phyloP scores from a whole-genome alignment of 2,329 filamentous ascomycete genomes.

The Didymella keratinophila region DNA sequence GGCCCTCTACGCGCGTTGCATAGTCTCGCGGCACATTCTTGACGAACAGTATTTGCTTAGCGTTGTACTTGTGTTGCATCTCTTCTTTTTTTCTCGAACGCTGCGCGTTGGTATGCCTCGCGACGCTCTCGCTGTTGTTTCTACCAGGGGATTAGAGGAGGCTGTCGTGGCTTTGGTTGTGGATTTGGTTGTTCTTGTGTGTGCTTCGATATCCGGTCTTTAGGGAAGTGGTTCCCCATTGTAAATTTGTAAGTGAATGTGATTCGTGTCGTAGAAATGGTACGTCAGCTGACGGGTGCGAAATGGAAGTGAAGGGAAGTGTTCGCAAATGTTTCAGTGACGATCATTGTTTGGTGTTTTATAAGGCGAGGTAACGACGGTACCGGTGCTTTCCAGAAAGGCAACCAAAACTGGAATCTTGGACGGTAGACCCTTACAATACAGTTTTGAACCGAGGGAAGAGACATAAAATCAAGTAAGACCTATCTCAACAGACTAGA shows the following conservation, averaged over 20 bases:
- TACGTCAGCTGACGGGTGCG: neutral
- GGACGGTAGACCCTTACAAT: no score
- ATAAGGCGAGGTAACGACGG: neutral
- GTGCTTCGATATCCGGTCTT: no score
- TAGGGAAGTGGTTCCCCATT: neutral
- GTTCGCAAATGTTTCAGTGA: neutral
- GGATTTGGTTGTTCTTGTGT: neutral
- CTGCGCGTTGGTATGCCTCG: neutral
- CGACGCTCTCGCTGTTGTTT: neutral
- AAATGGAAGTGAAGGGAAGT: slow-evolving; percentile 1
- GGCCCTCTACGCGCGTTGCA: slow-evolving; percentile 1
- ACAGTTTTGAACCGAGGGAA: neutral
- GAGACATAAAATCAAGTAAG: neutral
- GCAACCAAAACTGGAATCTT: no score
- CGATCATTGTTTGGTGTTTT: neutral
- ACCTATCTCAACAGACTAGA: neutral
- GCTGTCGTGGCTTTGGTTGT: neutral
- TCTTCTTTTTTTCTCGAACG: neutral
- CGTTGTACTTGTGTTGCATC: neutral
- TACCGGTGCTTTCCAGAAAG: neutral
- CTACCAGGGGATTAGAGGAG: neutral
- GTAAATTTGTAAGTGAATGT: slow-evolving; percentile 9
- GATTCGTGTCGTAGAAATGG: neutral
- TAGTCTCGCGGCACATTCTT: slow-evolving; percentile 31
- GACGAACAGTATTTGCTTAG: slow-evolving; percentile 30